phyloP scores from a whole-genome alignment of 805 yeast genomes.

The Priceomyces medius region DNA sequence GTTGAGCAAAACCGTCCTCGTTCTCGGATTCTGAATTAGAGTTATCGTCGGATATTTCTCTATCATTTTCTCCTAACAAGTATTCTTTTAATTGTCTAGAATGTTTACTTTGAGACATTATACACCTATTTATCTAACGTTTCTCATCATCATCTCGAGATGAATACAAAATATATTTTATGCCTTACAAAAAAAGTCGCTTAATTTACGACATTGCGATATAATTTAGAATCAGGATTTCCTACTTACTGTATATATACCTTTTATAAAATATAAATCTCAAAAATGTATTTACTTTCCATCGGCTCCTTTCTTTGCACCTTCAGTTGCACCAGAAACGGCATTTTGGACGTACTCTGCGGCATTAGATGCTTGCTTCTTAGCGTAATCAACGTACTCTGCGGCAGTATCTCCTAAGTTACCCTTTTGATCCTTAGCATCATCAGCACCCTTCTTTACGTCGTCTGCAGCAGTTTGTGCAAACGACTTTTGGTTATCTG shows the following conservation, averaged over 20 bases:
- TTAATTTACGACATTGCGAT: no score
- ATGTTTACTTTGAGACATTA: background rate
- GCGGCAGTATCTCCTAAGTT: constrained; percentile 43
- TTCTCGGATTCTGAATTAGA: constrained; percentile 10
- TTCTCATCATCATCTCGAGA: no score
- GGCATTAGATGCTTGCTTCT: constrained; percentile 52
- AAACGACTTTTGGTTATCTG: constrained; percentile 39
- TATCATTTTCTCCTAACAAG: constrained; percentile 8
- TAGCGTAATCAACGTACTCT: constrained; percentile 53
- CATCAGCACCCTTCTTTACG: constrained; percentile 53
- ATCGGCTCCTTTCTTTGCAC: constrained; percentile 36
- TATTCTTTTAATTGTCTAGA: background rate
- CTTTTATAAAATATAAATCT: no score
- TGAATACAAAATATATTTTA: no score
- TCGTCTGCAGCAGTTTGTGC: constrained; percentile 69
- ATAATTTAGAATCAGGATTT: no score
- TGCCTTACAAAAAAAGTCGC: no score
- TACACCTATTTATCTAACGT: background rate
- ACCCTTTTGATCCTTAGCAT: constrained; percentile 36
- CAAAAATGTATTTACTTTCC: constrained; percentile 17
- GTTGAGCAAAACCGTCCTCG: constrained; percentile 10
- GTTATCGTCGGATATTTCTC: constrained; percentile 8
- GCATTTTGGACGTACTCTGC: constrained; percentile 56
- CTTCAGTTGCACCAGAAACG: constrained; percentile 58
- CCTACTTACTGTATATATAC: no score